Base-by-base conservation (phyloP, 2,329 filamentous ascomycete genomes). In the Aschersonia sp. region DNA sequence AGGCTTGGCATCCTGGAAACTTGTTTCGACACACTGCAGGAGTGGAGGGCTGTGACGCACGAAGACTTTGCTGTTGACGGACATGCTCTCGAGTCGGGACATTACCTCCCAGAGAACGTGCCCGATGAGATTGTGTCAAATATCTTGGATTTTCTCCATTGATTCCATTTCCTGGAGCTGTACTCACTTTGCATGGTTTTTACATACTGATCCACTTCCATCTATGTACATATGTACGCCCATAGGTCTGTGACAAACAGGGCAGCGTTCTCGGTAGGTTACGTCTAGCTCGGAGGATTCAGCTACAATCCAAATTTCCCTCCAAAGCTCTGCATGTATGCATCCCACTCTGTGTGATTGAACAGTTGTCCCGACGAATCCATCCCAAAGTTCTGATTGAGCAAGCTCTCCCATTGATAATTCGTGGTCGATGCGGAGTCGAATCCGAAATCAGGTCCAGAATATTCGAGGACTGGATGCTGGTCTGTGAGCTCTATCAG, bases 31-130 rank as follows among this genome's bases (percentile, higher is more conserved):
- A 67, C 70, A 5, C 46, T 72, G 3, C 57, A 59, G 28, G 74
- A 77, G 53, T 80, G 77, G 76, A 62, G 52, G 45, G 65, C 64
- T 45, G 72, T 78, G 10, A 57, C 61, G 7, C 61, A 58, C 5
- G 53, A 59, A 1, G 59, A 57, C 0, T 59, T 65, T 4, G 6
- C 42, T 1, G 67, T 73, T 0, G 54, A 60, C 5, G 72, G 71
- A 0, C 59, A 66, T 35, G 61, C 56, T 2, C 63, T 77, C 5
- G 63, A 72, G 20, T 66, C 70, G 12, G 68, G 72, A 0, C 70
- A 74, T 54, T 74, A 71, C 52, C 65, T 73, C 30, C 65, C 73
- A 1, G 76, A 80, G 52, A 68, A 78, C 50, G 61, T 60, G 30
- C 73, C 75, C 0, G 65, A 68, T 9, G 67, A 68, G 2, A 61